A percentile compares a stretch with the other conserved stretches of the same genome.
Evolutionary conservation across 179 eudicot genomes (phyloP).

Genomic region (Silene coronaria): DNA sequence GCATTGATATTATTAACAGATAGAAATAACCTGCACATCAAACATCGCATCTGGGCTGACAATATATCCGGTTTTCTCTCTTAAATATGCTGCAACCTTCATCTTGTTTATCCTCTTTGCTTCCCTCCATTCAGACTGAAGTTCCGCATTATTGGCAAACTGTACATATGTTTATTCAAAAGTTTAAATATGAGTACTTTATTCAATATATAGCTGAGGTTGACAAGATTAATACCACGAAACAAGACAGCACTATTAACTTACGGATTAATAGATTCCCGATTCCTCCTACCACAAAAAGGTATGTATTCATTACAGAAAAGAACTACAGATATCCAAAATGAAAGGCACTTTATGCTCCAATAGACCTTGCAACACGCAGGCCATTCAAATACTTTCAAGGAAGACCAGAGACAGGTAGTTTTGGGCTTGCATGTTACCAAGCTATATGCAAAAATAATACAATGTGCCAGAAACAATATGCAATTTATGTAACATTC

Average conservation of each 20-base stretch:
- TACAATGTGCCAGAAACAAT: not conserved
- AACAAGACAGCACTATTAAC: not conserved
- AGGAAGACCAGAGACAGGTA: not conserved
- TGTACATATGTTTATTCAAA: slow-evolving; percentile 15
- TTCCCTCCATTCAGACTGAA: slow-evolving; percentile 59
- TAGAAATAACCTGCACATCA: slow-evolving; percentile 49
- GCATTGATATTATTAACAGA: not conserved
- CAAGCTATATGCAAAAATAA: not conserved
- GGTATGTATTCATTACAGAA: not conserved
- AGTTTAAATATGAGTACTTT: slow-evolving; percentile 9
- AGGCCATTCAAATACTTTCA: slow-evolving; percentile 3
- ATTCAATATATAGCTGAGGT: not conserved
- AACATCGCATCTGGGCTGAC: slow-evolving; percentile 61
- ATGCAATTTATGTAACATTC: not conserved
- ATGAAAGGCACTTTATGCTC: not conserved
- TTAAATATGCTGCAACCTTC: slow-evolving; percentile 42
- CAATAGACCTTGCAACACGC: not conserved
- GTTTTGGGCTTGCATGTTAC: not conserved
- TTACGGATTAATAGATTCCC: too few species aligned
- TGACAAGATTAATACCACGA: not conserved
- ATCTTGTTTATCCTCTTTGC: slow-evolving; percentile 46
- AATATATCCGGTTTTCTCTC: slow-evolving; percentile 49
- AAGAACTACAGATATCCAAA: not conserved
- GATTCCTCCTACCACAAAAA: not conserved
- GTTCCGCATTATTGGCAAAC: slow-evolving; percentile 49